Percentiles rank a stretch among this genome's conserved stretches.
Evolutionary conservation across 1,139 yeast genomes (phyloP).

Genomic region (Yamadazyma spencermartinsiae): DNA sequence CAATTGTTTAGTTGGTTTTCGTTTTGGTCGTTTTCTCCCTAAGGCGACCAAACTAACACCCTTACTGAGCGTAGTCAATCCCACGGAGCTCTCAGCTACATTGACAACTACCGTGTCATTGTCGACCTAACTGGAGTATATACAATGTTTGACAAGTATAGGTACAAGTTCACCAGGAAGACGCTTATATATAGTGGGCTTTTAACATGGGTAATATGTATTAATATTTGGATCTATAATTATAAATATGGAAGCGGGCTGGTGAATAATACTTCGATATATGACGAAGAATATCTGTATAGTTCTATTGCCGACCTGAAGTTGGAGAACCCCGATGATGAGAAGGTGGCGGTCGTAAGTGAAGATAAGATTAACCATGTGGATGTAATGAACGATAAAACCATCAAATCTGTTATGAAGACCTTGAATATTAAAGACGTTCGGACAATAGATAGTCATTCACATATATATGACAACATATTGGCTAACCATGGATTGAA

Average conservation of each 20-base stretch:
- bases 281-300: slow-evolving; percentile 12
- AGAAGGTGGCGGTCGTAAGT: background rate
- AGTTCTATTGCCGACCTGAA: background rate
- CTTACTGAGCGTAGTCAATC: no score
- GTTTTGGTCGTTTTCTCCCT: no score
- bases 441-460: slow-evolving; percentile 21
- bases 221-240: slow-evolving; percentile 15
- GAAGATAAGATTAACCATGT: slow-evolving; percentile 1
- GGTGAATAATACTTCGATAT: slow-evolving; percentile 7
- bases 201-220: slow-evolving; percentile 13
- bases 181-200: slow-evolving; percentile 9
- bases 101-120: no score
- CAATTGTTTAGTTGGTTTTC: no score
- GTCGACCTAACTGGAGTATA: background rate
- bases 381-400: slow-evolving; percentile 9
- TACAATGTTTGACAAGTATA: background rate
- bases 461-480: slow-evolving; percentile 23
- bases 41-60: no score
- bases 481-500: slow-evolving; percentile 24
- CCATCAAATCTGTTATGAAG: slow-evolving; percentile 9
- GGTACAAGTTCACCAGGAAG: slow-evolving; percentile 6
- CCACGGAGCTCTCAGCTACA: no score
- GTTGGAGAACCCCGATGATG: slow-evolving; percentile 1
- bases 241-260: slow-evolving; percentile 6
- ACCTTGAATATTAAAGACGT: slow-evolving; percentile 17